Conservation (phyloP, 768 basidiomycete species). For the Mrakia gelida region DNA sequence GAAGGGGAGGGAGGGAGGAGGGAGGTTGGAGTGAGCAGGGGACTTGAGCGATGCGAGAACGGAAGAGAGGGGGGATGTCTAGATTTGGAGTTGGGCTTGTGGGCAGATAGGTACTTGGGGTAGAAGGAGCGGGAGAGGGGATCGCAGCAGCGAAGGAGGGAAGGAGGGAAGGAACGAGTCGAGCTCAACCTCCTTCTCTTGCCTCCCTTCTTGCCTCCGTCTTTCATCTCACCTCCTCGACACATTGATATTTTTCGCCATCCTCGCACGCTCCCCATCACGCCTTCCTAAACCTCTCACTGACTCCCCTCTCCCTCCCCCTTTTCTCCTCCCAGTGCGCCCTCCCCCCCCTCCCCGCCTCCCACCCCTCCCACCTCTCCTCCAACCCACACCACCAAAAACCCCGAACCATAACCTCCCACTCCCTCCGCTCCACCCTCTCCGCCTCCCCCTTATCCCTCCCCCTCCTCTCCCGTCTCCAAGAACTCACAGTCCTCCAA, state of each 20-base stretch:
- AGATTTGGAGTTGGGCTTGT: too few relatives aligned
- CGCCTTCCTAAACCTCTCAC: not conserved
- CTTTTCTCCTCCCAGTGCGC: slow-evolving; percentile 14
- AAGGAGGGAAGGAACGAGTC: too few relatives aligned
- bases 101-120: too few relatives aligned
- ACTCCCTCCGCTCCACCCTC: slow-evolving; percentile 15
- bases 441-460: slow-evolving; percentile 21
- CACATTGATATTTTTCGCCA: slow-evolving; percentile 43
- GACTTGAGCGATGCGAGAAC: too few relatives aligned
- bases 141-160: not conserved
- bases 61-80: too few relatives aligned
- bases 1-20: too few relatives aligned
- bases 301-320: not conserved
- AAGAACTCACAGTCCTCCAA: slow-evolving; percentile 29
- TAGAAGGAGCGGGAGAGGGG: not conserved
- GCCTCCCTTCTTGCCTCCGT: not conserved
- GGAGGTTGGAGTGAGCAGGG: too few relatives aligned
- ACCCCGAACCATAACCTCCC: slow-evolving; percentile 22
- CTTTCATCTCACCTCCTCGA: not conserved
- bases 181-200: not conserved
- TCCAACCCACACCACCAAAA: slow-evolving; percentile 11
- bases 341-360: slow-evolving; percentile 21
- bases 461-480: slow-evolving; percentile 27
- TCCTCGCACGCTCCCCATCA: slow-evolving; percentile 61
- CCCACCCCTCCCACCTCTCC: slow-evolving; percentile 9